phyloP scores from a whole-genome alignment of 148 eudicot genomes.

The Amaranthus hypochondriacus region DNA sequence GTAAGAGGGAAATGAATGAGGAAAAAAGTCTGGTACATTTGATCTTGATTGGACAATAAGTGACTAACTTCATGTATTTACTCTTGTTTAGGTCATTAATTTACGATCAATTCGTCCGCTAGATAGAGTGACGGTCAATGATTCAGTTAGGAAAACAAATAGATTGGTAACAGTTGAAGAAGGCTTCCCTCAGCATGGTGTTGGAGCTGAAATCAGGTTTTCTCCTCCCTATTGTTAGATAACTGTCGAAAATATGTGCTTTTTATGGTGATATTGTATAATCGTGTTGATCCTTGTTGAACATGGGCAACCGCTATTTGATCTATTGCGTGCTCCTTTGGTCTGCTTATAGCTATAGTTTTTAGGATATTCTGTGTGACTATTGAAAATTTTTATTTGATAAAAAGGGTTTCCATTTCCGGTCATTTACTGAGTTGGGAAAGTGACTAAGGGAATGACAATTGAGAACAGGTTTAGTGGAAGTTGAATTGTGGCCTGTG shows the following conservation, averaged over 20 bases:
- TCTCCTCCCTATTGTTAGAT: not conserved
- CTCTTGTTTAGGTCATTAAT: conserved; percentile 66
- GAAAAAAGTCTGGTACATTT: not conserved
- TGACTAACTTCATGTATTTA: not conserved
- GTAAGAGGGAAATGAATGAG: conserved; percentile 9
- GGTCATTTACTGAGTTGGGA: not conserved
- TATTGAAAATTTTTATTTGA: no score
- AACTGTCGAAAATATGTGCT: not conserved
- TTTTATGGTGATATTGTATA: not conserved
- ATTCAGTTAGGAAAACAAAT: conserved; percentile 87
- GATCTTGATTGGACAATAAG: not conserved
- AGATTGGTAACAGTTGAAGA: conserved; percentile 78
- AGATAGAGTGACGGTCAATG: conserved; percentile 71
- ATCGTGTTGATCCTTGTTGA: not conserved
- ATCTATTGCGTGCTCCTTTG: conserved; percentile 1
- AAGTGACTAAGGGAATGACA: not conserved
- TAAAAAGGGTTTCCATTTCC: no score
- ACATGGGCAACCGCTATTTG: not conserved
- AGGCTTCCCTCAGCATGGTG: conserved; percentile 93
- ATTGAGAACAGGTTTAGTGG: not conserved
- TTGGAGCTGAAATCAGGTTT: conserved; percentile 94
- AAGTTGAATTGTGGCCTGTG: not conserved
- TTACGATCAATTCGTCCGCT: conserved; percentile 89
- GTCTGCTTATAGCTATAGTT: not conserved
- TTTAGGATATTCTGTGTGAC: not conserved